phyloP scores from a whole-genome alignment of 331 rosid genomes.

The Quercus lobata region DNA sequence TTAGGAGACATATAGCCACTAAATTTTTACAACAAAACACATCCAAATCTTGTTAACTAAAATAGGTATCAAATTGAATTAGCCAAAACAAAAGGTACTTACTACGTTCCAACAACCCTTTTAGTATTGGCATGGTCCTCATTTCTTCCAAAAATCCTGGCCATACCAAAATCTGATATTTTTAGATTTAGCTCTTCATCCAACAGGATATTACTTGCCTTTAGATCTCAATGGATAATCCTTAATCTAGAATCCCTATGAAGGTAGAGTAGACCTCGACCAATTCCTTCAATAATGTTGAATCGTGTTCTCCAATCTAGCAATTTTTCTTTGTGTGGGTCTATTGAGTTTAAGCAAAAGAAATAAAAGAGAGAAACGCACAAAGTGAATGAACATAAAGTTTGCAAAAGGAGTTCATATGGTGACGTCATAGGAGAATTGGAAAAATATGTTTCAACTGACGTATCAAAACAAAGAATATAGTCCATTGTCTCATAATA shows the following conservation, averaged over 20 bases:
- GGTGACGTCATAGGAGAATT: neutral
- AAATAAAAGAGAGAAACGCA: neutral
- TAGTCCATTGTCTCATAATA: no score
- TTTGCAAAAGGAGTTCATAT: neutral
- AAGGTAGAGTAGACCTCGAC: constrained; percentile 27
- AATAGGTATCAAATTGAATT: neutral
- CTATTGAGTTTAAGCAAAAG: neutral
- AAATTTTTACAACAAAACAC: neutral
- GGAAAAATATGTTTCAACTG: neutral
- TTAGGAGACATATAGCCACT: constrained; percentile 66
- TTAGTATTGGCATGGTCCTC: no score
- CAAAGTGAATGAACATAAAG: no score
- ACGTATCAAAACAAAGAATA: neutral
- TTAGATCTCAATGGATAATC: constrained; percentile 2
- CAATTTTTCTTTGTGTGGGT: neutral
- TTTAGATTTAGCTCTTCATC: no score
- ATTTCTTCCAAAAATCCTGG: no score
- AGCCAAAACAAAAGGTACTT: no score
- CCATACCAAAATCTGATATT: no score
- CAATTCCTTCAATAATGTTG: constrained; percentile 25
- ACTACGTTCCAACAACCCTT: no score
- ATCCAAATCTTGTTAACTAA: neutral
- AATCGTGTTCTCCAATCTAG: constrained; percentile 24
- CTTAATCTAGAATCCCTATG: constrained; percentile 34
- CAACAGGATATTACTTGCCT: no score